Base-by-base conservation (phyloP, 73 alveolate species). In the Paramecium sonneborni region DNA sequence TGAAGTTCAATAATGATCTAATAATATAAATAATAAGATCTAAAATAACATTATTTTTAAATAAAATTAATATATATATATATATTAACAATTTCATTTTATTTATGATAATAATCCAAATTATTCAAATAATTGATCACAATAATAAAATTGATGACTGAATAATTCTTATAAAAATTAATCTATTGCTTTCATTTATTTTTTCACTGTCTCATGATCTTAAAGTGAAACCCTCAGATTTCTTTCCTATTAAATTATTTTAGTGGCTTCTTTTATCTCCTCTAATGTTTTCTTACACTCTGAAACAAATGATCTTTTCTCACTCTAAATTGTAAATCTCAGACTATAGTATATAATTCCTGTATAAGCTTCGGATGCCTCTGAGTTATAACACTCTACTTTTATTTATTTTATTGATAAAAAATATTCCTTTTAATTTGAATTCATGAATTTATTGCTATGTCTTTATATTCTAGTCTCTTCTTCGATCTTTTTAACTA, bases 41-140 rank as follows among this genome's bases (percentile, higher is more conserved):
- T 18, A 52, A 52, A 52, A 39, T 18, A 52, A 52, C 68, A 52
- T 52, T 5, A 52, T 52, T 52, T 52, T 52, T 35, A 4, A 35
- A 35, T 35, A 35, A 35, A 8, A 52, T 14, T n/a, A 15, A 52
- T 3, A 48, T 48, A 12, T 5, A 52, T 52, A 18, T 15, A 12
- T 5, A 52, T 52, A 18, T 15, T 52, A 52, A 30, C 32, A 52
- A 52, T 18, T 5, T 62, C 84, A 62, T 62, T 62, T 26, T 14
- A 62, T 32, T 32, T 30, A 26, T 62, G 84, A 26, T 37, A 72
- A 38, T 72, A 72, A 18, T 28, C 26, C 86, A 72, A 72, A 72
- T 72, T 35, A n/a, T 35, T 72, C 86, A 72, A 72, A 72, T 15
- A 72, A 37, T 72, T 23, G 1, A 37, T 72, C 86, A 72, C 86